A percentile compares a stretch with the other conserved stretches of the same genome.
Conservation (phyloP, 2,329 filamentous ascomycete genomes). For the Aspergillus tanneri region DNA sequence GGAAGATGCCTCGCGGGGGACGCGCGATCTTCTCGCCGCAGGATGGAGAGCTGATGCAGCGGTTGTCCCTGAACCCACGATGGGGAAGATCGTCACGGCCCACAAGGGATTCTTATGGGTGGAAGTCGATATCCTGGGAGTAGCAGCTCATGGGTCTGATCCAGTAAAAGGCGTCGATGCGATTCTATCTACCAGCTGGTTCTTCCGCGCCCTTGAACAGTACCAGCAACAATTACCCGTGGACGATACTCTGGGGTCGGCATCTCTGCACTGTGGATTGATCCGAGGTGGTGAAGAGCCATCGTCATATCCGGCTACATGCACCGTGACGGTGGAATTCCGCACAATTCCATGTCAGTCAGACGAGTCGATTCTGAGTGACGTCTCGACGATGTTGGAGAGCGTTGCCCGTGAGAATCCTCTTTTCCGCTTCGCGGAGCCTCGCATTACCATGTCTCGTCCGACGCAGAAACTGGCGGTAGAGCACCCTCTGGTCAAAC, state of each 20-base stretch:
- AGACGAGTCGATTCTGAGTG: slow-evolving; percentile 34
- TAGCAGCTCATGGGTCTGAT: slow-evolving; percentile 38
- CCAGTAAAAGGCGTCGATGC: slow-evolving; percentile 51
- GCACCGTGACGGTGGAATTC: slow-evolving; percentile 51
- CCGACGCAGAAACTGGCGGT: slow-evolving; percentile 43
- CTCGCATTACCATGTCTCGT: slow-evolving; percentile 45
- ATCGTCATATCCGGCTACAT: slow-evolving; percentile 53
- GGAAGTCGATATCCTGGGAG: slow-evolving; percentile 35
- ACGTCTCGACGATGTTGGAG: slow-evolving; percentile 42
- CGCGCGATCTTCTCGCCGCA: slow-evolving; percentile 50
- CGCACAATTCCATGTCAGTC: slow-evolving; percentile 51
- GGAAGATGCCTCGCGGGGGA: slow-evolving; percentile 53
- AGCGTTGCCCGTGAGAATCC: slow-evolving; percentile 32
- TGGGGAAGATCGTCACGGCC: slow-evolving; percentile 43
- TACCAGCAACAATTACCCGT: slow-evolving; percentile 40
- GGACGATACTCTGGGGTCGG: slow-evolving; percentile 39
- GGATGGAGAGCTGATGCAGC: slow-evolving; percentile 57
- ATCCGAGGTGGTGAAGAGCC: slow-evolving; percentile 54
- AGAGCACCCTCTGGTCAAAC: slow-evolving; percentile 44
- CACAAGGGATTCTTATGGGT: slow-evolving; percentile 53
- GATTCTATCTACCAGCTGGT: slow-evolving; percentile 50
- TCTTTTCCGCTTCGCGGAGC: slow-evolving; percentile 42
- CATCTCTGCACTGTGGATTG: slow-evolving; percentile 49
- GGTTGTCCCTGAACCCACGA: slow-evolving; percentile 52
- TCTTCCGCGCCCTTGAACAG: slow-evolving; percentile 48